Evolutionary conservation across 306 rosid species (phyloP), one percentile per base, ranked within the genome.

Genomic region (Vigna nakashimae): DNA sequence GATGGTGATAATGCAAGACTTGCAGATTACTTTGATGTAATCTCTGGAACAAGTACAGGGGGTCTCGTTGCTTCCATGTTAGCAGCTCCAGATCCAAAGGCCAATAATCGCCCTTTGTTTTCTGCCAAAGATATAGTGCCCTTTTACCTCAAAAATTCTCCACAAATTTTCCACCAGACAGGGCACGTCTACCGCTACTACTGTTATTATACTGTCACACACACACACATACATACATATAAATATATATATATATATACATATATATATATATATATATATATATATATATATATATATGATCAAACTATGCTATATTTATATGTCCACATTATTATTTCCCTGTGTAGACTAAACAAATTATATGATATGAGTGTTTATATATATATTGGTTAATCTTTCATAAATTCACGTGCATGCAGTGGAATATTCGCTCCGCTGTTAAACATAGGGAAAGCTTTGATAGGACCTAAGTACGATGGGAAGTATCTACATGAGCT

Each of bases 21-120:
- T 28, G 80, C 78, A 45, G 88, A 81, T 58, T 81, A 81, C 11
- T 84, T 84, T 73, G 85, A 84, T 51, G 75, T 84, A 60, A 77
- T 84, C 5, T 70, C 80, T 13, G 88, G 88, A 0, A 84, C 86
- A 77, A 82, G 86, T 26, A 71, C 86, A 0, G 85, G 85, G 1
- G 83, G 85, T n/a, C 83, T 84, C 28, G 10, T 81, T 14, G 26
- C 88, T 17, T 5, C 83, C 45, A 84, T 81, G 88, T 68, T 84
- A 45, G 10, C 88, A 4, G 65, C 83, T 68, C 85, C 88, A 0
- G 7, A 77, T 63, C 74, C 71, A 58, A 73, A 16, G 52, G 48
- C 46, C 24, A 82, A 53, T 1, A 56, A 65, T 52, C 85, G 83
- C 28, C 88, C 88, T 62, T 6, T 81, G 26, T 77, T 80, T 69